These are phyloP conservation scores for Ceratobasidium sp. DNA, from an alignment of 1,284 basidiomycete genomes.

Conservation along the genomic window DNA sequence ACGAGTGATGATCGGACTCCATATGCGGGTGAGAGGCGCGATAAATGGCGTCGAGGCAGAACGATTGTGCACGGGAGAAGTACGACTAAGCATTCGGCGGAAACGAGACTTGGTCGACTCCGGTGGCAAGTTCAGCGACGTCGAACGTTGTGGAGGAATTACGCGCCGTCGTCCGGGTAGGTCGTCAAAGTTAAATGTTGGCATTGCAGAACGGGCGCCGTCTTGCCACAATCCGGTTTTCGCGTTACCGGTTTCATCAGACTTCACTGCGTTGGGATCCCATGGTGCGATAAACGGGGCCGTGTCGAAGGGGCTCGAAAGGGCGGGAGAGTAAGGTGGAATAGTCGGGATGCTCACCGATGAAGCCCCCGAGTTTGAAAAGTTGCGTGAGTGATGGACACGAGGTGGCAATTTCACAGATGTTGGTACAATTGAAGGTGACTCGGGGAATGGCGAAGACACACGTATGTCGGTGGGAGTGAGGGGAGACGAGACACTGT, in stretches of 20 bases:
- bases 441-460: slow-evolving; percentile 29
- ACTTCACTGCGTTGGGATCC: not conserved
- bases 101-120: slow-evolving; percentile 10
- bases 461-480: slow-evolving; percentile 8
- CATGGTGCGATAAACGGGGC: slow-evolving; percentile 32
- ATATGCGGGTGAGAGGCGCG: slow-evolving; percentile 65
- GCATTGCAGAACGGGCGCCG: not conserved
- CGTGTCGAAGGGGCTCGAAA: slow-evolving; percentile 20
- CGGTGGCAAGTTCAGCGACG: not conserved
- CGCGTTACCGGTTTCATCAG: not conserved
- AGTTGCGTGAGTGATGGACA: slow-evolving; percentile 16
- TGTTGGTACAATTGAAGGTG: slow-evolving; percentile 4
- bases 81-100: not conserved
- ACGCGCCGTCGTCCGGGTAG: slow-evolving; percentile 24
- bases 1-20: slow-evolving; percentile 69
- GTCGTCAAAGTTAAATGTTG: slow-evolving; percentile 20
- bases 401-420: not conserved
- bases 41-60: slow-evolving; percentile 17
- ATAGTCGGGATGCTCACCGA: slow-evolving; percentile 26
- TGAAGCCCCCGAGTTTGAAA: slow-evolving; percentile 7
- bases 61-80: not conserved
- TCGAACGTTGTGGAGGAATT: slow-evolving; percentile 27
- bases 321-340: slow-evolving; percentile 28
- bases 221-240: not conserved
- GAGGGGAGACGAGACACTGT: not conserved